Evolutionary conservation across 108 stramenopile species (phyloP), one percentile per base, ranked within the genome.

Genomic region (Cyclostephanos tholiformis): DNA sequence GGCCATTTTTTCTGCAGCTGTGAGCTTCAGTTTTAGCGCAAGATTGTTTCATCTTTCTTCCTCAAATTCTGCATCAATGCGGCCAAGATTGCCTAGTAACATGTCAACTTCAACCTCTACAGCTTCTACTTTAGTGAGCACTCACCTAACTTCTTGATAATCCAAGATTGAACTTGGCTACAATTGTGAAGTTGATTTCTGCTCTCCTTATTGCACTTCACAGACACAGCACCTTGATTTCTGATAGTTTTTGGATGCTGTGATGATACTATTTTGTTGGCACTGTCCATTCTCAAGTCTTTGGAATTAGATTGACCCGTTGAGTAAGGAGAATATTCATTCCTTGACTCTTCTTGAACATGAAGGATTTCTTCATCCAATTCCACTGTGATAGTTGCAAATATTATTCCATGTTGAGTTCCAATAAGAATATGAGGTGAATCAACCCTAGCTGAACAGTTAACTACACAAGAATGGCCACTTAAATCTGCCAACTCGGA

Each of bases 331-430:
- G 30, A 32, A 38, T 16, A 11, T n/a, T 60, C 6, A 26, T 60
- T 2, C 16, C 1, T 12, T 17, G 59, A 17, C 30, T 60, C 59
- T 4, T 60, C 17, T 60, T 38, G 36, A 60, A 12, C 2, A 59
- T 27, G 55, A 25, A 56, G 23, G 5, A 23, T 4, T 56, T 19
- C 49, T 5, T 23, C 29, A 20, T 60, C 38, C 35, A n/a, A 53
- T 53, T 22, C 27, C 12, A 14, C 2, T 27, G 30, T 2, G 43
- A 73, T 53, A 43, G 35, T 72, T 46, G 67, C 79, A 25, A 80
- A 50, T 39, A 80, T 56, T 51, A 72, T 50, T 35, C 79, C 79
- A 36, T 72, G 49, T 52, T 72, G 66, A 26, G 79, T 80, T 12
- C 79, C 79, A 23, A 80, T 30, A 5, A 67, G 67, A 55, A 80